Percentiles rank a stretch among this genome's conserved stretches.
These are phyloP conservation scores for Arabis hirsuta DNA, from an alignment of 345 rosid genomes.

Conservation along the genomic window DNA sequence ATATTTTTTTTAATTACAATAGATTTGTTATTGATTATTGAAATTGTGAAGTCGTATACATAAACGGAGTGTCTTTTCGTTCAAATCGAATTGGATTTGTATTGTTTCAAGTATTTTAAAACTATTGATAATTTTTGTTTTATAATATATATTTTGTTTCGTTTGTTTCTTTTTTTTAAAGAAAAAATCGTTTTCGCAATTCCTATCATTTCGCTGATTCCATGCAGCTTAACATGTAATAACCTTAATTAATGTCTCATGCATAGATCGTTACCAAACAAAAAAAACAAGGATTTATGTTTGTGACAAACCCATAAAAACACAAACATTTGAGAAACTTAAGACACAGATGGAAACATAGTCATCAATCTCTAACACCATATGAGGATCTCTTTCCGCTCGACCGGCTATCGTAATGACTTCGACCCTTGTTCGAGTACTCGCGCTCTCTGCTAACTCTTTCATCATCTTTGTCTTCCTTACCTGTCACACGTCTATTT, in stretches of 20 bases:
- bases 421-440: constrained; percentile 35
- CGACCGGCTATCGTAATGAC: constrained; percentile 24
- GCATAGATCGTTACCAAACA: constrained; percentile 1
- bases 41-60: no score
- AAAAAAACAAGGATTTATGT: constrained; percentile 7
- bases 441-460: constrained; percentile 38
- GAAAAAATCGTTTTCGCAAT: no score
- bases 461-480: constrained; percentile 37
- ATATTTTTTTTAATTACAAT: no score
- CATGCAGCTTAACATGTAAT: constrained; percentile 7
- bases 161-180: no score
- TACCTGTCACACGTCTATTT: constrained; percentile 31
- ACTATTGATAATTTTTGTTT: no score
- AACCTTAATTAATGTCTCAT: constrained; percentile 2
- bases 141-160: no score
- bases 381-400: constrained; percentile 39
- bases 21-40: no score
- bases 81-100: no score
- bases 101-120: no score
- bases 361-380: constrained; percentile 30
- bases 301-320: constrained; percentile 7
- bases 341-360: constrained; percentile 19
- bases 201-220: no score
- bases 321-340: constrained; percentile 15
- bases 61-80: no score